These are phyloP conservation scores for Pseudotsuga menziesii DNA, from an alignment of 75 land plant genomes.

Conservation along the genomic window DNA sequence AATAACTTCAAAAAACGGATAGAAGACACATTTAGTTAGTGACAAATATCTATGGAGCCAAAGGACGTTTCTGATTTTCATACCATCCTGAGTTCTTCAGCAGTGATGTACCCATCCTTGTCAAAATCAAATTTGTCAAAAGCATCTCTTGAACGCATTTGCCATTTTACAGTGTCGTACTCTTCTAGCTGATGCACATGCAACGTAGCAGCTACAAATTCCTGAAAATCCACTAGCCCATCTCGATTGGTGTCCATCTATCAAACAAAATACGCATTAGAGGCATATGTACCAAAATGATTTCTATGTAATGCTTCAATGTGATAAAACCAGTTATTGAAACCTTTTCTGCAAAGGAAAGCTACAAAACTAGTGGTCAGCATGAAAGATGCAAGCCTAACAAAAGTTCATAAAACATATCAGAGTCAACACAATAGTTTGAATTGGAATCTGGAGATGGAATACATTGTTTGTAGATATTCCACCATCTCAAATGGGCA, in stretches of 20 bases:
- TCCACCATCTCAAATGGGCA: neutral
- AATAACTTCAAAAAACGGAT: neutral
- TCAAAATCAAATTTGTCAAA: conserved; percentile 31
- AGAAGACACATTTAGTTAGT: neutral
- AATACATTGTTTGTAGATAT: neutral
- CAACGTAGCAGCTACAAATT: conserved; percentile 31
- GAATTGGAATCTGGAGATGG: neutral
- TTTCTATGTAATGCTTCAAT: neutral
- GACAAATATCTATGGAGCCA: neutral
- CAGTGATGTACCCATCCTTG: conserved; percentile 28
- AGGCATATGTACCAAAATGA: neutral
- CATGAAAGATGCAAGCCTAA: neutral
- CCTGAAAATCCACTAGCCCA: conserved; percentile 24
- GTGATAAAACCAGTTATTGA: neutral
- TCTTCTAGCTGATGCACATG: conserved; percentile 31
- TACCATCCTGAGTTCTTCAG: conserved; percentile 29
- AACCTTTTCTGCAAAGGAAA: neutral
- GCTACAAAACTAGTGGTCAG: neutral
- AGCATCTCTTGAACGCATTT: conserved; percentile 21
- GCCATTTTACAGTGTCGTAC: conserved; percentile 23
- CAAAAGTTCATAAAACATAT: neutral
- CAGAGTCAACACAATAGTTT: neutral
- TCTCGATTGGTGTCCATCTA: conserved; percentile 28
- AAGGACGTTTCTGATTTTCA: neutral
- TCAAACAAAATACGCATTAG: neutral